Percentiles rank a stretch among this genome's conserved stretches.
These are phyloP conservation scores for Komagataella phaffii DNA, from an alignment of 805 yeast genomes.

Conservation along the genomic window DNA sequence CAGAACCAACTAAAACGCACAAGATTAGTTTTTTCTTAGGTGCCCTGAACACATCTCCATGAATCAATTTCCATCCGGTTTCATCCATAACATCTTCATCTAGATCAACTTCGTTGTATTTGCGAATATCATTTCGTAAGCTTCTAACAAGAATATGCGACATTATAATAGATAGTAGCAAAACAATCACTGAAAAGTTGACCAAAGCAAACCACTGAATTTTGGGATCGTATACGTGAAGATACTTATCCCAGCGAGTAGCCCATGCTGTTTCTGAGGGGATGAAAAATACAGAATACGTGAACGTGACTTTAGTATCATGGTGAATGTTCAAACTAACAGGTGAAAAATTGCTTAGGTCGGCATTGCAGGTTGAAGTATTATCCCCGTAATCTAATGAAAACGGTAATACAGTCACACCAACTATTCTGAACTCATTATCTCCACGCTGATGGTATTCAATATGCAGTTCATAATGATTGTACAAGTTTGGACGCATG, in stretches of 20 bases:
- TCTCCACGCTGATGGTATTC: conserved; percentile 73
- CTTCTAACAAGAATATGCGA: conserved; percentile 70
- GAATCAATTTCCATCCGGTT: conserved; percentile 92
- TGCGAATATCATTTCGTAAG: conserved; percentile 70
- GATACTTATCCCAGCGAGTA: conserved; percentile 95
- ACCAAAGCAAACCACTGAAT: conserved; percentile 93
- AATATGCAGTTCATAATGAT: conserved; percentile 67
- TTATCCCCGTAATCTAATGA: conserved; percentile 24
- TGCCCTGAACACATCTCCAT: conserved; percentile 31
- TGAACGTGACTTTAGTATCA: conserved; percentile 51
- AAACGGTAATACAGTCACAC: conserved; percentile 64
- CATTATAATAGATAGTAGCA: conserved; percentile 64
- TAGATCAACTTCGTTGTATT: conserved; percentile 80
- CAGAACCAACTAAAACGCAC: conserved; percentile 79
- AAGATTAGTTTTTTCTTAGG: conserved; percentile 30
- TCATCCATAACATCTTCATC: conserved; percentile 85
- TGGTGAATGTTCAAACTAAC: conserved; percentile 34
- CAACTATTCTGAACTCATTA: conserved; percentile 75
- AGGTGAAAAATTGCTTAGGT: conserved; percentile 18
- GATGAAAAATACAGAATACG: conserved; percentile 72
- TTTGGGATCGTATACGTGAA: conserved; percentile 83
- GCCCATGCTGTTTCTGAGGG: conserved; percentile 82
- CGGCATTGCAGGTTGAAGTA: conserved; percentile 8
- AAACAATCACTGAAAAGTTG: conserved; percentile 72
- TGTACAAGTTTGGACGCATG: conserved; percentile 45